These are phyloP conservation scores for Rutstroemia sp. DNA, from an alignment of 2,329 filamentous ascomycete species.

Conservation along the genomic window DNA sequence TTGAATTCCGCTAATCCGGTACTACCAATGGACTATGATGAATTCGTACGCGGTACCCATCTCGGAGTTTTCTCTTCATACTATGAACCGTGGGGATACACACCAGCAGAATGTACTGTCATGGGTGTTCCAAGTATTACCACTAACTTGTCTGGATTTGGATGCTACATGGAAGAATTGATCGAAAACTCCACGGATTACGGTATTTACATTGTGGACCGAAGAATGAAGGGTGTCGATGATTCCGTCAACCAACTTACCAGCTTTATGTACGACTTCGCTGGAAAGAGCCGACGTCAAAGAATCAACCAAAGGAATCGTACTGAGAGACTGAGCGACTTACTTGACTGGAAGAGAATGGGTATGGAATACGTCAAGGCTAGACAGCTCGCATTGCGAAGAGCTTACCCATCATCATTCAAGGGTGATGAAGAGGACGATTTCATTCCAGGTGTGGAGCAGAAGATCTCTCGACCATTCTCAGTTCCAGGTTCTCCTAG, in stretches of 20 bases:
- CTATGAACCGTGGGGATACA: constrained; percentile 99
- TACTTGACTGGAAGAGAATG: constrained; percentile 99
- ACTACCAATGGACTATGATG: constrained; percentile 91
- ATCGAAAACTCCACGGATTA: constrained; percentile 98
- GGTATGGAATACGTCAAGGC: constrained; percentile 99
- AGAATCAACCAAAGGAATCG: constrained; percentile 98
- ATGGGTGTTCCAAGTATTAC: constrained; percentile 99
- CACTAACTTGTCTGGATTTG: constrained; percentile 94
- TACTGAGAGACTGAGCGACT: constrained; percentile 87
- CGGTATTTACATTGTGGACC: constrained; percentile 97
- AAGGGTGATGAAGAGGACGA: constrained; percentile 72
- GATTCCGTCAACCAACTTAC: constrained; percentile 95
- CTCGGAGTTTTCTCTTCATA: constrained; percentile 94
- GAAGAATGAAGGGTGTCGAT: constrained; percentile 89
- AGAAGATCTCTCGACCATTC: constrained; percentile 91
- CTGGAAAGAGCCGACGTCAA: constrained; percentile 85
- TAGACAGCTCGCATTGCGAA: constrained; percentile 79
- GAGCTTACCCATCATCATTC: constrained; percentile 88
- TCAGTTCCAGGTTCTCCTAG: constrained; percentile 90
- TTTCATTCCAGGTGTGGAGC: constrained; percentile 85
- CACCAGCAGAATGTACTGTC: constrained; percentile 93
- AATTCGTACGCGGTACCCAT: constrained; percentile 96
- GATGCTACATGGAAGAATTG: constrained; percentile 98
- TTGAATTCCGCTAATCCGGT: constrained; percentile 93
- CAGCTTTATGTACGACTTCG: constrained; percentile 89